These are phyloP conservation scores for Pyrus betulifolia DNA, from an alignment of 306 rosid genomes.

Conservation along the genomic window DNA sequence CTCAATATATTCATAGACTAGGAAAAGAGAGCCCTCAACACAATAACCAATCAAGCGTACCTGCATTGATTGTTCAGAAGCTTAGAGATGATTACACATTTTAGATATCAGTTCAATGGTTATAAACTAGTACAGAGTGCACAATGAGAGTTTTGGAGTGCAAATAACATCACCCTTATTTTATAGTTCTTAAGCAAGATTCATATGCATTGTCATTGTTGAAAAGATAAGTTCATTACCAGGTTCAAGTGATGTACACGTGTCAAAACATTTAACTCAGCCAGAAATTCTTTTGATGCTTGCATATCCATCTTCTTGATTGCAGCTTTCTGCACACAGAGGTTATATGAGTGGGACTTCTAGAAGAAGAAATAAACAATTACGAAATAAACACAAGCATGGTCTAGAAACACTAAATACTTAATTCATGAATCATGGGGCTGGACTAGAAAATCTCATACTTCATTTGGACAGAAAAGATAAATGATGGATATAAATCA, in stretches of 20 bases:
- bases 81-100: background rate
- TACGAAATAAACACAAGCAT: background rate
- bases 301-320: constrained; percentile 88
- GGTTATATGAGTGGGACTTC: constrained; percentile 6
- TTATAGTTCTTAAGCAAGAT: background rate
- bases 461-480: background rate
- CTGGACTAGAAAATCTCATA: background rate
- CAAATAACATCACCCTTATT: no score
- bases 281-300: constrained; percentile 81
- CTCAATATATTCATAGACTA: constrained; percentile 86
- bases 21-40: constrained; percentile 77
- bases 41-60: constrained; percentile 97
- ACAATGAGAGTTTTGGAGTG: background rate
- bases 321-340: constrained; percentile 66
- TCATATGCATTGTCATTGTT: background rate
- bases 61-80: constrained; percentile 28
- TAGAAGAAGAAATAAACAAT: constrained; percentile 14
- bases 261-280: constrained; percentile 75
- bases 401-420: background rate
- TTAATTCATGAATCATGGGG: background rate
- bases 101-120: background rate
- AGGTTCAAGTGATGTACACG: constrained; percentile 91
- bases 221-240: constrained; percentile 37
- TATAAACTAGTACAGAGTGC: background rate
- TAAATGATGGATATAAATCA: no score